Base-by-base conservation (phyloP, 2,329 filamentous ascomycete species). In the Cadophora malorum region DNA sequence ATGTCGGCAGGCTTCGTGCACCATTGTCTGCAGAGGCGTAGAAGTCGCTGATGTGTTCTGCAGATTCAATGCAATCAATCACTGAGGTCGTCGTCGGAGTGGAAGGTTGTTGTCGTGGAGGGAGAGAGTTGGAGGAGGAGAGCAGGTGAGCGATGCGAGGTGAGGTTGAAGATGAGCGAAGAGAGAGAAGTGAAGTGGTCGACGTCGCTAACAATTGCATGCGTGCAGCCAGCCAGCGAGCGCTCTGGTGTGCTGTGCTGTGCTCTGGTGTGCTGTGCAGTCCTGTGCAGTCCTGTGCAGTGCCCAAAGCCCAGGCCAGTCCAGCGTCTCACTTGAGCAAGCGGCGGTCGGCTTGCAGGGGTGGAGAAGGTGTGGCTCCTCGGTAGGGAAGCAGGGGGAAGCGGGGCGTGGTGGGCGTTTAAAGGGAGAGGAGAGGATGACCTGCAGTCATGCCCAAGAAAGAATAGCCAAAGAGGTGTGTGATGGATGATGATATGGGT, bases 311-410 rank as follows among this genome's bases (percentile, higher is more conserved):
- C 23, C 58, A 35, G 21, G 53, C 33, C 56, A 60, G 35, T 16
- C 38, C 56, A 60, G 56, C 56, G 56, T 60, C 56, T 60, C 56
- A 45, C 35, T 9, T 47, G 4, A 56, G 12, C 56, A 41, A 60
- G 56, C 56, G 35, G 60, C 41, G 25, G 47, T 50, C 19, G 60
- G 60, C 60, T 50, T 50, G 19, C 41, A 45, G 41, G 41, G 41
- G 41, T 45, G 12, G 12, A 12, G 14, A 19, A 19, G 45, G 19
- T 49, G 45, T 49, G 45, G 45, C 45, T 12, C 55, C 55, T 59
- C 35, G 55, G 55, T 19, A n/a, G 31, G 21, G 12, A n/a, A 21
- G 52, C 23, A n/a, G 52, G 52, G 41, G 41, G 6, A 2, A 14
- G n/a, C n/a, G 7, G 21, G 55, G 25, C 19, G n/a, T 58, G 25